Base-by-base conservation (phyloP, 2,329 filamentous ascomycete genomes). In the Huntiella decipiens region DNA sequence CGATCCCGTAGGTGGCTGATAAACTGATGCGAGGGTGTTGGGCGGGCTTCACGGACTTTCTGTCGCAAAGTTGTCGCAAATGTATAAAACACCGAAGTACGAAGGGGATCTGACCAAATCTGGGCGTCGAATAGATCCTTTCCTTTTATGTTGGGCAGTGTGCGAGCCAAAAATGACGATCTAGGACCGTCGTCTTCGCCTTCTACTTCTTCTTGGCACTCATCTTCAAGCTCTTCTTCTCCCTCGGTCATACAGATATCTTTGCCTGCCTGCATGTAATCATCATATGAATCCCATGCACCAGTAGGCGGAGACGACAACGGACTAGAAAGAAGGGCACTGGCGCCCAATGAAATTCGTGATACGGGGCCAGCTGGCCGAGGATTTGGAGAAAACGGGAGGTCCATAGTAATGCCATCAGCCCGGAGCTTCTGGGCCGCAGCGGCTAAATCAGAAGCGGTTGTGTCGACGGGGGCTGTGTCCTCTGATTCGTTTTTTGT, bases 71-170 rank as follows among this genome's bases (percentile, higher is more conserved):
- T 77, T 0, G 79, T 79, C 33, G 78, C 74, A 54, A 84, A 84
- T 8, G 72, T 78, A 55, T 82, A 82, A 51, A 83, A 82, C 7
- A 82, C 73, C 0, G 76, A 77, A 0, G 79, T 83, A 39, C 74
- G 73, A 12, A 75, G 58, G 0, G 77, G 74, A 54, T 82, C 77
- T 0, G 74, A 65, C 74, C 79, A 84, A 47, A 83, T 74, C 22
- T 75, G 74, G 12, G 71, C 70, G 57, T 83, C 78, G 53, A 84
- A 84, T 2, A 84, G 61, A 54, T 84, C 79, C 46, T 74, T 71
- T 2, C 79, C 79, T 56, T 81, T 81, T 58, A 82, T 70, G 40
- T 77, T 74, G 1, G 73, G 73, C 1, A 79, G 42, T 11, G 51
- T 45, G 31, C 50, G 47, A 36, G 32, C 41, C 13, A 28, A 28